Conservation (phyloP, 306 rosid species). For the Lithocarpus polystachyus region DNA sequence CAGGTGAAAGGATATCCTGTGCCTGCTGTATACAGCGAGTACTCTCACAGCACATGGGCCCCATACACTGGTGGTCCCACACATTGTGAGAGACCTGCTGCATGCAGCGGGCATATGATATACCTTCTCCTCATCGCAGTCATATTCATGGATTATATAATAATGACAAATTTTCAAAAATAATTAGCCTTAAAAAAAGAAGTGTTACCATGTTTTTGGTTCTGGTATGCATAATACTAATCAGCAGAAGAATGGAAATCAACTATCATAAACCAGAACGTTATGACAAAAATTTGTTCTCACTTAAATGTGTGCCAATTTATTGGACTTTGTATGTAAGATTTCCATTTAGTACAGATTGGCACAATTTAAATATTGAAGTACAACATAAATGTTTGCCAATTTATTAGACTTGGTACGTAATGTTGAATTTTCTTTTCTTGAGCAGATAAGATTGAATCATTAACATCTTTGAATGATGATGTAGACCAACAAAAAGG, state of each 20-base stretch:
- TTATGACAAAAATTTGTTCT: neutral
- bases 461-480: neutral
- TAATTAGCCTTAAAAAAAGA: neutral
- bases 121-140: too few species aligned
- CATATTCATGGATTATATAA: neutral
- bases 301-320: neutral
- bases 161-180: neutral
- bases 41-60: too few species aligned
- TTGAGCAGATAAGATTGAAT: neutral
- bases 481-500: neutral
- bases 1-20: too few species aligned
- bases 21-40: too few species aligned
- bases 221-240: neutral
- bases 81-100: too few species aligned
- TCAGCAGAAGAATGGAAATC: neutral
- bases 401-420: neutral
- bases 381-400: neutral
- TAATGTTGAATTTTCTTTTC: neutral
- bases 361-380: neutral
- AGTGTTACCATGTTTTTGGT: neutral
- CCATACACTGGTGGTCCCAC: too few species aligned
- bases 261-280: neutral
- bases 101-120: too few species aligned
- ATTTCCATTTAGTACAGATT: neutral
- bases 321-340: neutral